phyloP scores from a whole-genome alignment of 1,284 basidiomycete genomes.

The Ganoderma lucidum region DNA sequence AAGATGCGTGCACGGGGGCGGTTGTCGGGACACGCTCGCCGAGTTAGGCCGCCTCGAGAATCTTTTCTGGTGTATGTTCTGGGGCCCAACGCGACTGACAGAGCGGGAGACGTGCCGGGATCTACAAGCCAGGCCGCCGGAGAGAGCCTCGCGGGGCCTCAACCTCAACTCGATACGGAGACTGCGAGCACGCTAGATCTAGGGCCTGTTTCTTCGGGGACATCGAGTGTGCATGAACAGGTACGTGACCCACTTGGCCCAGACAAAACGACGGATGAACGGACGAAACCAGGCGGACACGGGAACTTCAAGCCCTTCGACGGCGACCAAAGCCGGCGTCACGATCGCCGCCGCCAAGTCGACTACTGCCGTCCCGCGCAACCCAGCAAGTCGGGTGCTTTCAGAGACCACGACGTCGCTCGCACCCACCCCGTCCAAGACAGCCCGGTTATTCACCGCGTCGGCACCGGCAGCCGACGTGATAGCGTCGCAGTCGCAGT shows the following conservation, averaged over 20 bases:
- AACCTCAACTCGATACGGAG: neutral
- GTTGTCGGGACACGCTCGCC: neutral
- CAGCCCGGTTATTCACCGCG: neutral
- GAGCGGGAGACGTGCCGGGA: neutral
- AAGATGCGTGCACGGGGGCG: constrained; percentile 16
- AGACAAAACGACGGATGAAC: neutral
- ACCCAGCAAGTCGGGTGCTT: neutral
- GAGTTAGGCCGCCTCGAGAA: neutral
- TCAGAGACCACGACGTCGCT: neutral
- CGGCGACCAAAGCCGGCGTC: neutral
- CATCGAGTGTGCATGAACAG: neutral
- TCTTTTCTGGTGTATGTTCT: neutral
- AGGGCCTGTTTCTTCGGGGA: neutral
- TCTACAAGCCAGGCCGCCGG: neutral
- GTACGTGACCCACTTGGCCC: neutral
- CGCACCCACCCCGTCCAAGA: neutral
- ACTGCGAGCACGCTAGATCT: neutral
- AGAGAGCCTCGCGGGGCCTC: neutral
- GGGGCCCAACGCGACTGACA: neutral
- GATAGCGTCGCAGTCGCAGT: neutral
- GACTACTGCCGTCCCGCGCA: neutral
- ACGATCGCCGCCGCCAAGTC: too few species aligned
- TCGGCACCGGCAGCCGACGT: neutral
- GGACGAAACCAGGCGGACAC: neutral
- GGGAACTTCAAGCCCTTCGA: too few species aligned